phyloP scores from a whole-genome alignment of 2,329 filamentous ascomycete genomes.

The Apiospora saccharicola region DNA sequence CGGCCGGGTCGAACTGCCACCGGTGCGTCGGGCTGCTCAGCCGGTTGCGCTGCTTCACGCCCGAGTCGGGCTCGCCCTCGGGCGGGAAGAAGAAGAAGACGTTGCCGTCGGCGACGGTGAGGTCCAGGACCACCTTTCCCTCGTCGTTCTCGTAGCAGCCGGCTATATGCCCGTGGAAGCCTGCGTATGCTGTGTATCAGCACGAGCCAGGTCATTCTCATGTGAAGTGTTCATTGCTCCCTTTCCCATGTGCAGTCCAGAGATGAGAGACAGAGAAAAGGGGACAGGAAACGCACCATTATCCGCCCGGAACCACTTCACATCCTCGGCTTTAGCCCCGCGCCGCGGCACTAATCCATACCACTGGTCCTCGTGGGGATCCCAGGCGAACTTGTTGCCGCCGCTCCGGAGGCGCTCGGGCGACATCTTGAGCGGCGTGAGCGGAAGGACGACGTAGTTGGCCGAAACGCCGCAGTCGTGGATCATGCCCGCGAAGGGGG shows the following conservation, averaged over 20 bases:
- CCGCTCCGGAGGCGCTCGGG: constrained; percentile 52
- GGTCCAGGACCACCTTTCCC: constrained; percentile 53
- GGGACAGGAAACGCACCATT: constrained; percentile 50
- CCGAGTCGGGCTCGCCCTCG: constrained; percentile 39
- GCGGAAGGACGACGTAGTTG: constrained; percentile 55
- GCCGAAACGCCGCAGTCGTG: constrained; percentile 57
- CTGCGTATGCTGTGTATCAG: constrained; percentile 32
- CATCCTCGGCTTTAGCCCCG: constrained; percentile 58
- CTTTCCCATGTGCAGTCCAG: neutral
- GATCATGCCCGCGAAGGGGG: constrained; percentile 61
- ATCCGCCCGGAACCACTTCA: constrained; percentile 58
- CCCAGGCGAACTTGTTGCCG: constrained; percentile 60
- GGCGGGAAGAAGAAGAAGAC: constrained; percentile 56
- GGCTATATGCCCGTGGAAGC: constrained; percentile 55
- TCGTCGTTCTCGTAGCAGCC: constrained; percentile 56
- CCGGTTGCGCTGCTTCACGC: constrained; percentile 40
- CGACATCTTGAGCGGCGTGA: constrained; percentile 56
- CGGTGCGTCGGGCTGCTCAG: constrained; percentile 49
- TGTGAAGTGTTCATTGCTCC: neutral
- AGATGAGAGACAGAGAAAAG: neutral
- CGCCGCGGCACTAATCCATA: constrained; percentile 61
- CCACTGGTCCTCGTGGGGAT: constrained; percentile 61
- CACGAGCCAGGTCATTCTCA: neutral
- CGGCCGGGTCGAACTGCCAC: constrained; percentile 49
- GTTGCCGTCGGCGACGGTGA: constrained; percentile 52